Conservation (phyloP, 805 yeast genomes). For the Cyberlindnera amylophila region DNA sequence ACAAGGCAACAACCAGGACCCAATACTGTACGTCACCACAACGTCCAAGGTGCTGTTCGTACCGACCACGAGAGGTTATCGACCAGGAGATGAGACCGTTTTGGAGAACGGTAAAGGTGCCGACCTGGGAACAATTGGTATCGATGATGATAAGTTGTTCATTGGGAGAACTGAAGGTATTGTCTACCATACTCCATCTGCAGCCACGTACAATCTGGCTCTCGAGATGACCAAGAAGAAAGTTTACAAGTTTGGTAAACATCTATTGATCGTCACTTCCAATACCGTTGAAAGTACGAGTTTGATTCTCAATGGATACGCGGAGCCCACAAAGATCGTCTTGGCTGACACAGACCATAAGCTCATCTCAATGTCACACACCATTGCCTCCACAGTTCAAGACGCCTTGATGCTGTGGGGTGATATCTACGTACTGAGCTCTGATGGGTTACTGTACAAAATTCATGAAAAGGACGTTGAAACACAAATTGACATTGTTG, state of each 20-base stretch:
- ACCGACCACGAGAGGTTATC: conserved; percentile 74
- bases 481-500: conserved; percentile 65
- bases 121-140: conserved; percentile 39
- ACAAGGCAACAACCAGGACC: conserved; percentile 36
- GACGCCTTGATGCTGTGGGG: conserved; percentile 56
- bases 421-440: conserved; percentile 56
- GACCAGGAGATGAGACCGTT: conserved; percentile 52
- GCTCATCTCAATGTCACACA: conserved; percentile 63
- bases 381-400: conserved; percentile 61
- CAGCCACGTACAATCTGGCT: conserved; percentile 50
- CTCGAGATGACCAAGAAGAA: conserved; percentile 55
- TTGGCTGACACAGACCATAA: conserved; percentile 70
- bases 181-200: conserved; percentile 54
- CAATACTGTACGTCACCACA: conserved; percentile 66
- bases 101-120: conserved; percentile 47
- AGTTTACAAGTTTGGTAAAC: conserved; percentile 46
- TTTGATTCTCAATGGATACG: conserved; percentile 29
- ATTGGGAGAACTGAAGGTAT: conserved; percentile 65
- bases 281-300: conserved; percentile 34
- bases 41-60: conserved; percentile 68
- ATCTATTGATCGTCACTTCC: conserved; percentile 58
- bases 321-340: conserved; percentile 50
- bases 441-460: conserved; percentile 72
- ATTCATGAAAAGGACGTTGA: conserved; percentile 61
- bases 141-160: conserved; percentile 46